phyloP scores from a whole-genome alignment of 257 asterid genomes.

The Lycium barbarum region DNA sequence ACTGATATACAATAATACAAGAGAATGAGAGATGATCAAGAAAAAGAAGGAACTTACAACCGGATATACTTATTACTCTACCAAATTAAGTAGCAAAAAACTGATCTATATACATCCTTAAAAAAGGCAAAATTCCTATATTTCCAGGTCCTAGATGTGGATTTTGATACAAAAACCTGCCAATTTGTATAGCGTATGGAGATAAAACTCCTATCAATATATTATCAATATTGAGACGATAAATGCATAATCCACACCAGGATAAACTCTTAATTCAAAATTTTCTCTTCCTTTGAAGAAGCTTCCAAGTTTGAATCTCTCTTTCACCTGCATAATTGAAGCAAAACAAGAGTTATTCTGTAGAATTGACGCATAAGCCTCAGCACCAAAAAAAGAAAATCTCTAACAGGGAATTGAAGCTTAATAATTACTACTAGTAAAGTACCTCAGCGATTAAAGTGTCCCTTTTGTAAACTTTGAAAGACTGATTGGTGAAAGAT shows the following conservation, averaged over 20 bases:
- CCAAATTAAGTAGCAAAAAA: not conserved
- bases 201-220: slow-evolving; percentile 23
- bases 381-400: too few species aligned
- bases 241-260: slow-evolving; percentile 56
- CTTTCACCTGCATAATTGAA: slow-evolving; percentile 46
- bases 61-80: not conserved
- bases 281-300: slow-evolving; percentile 41
- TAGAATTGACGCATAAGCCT: too few species aligned
- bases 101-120: not conserved
- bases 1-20: not conserved
- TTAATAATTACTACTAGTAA: not conserved
- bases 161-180: not conserved
- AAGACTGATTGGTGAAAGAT: slow-evolving; percentile 48
- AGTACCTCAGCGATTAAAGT: slow-evolving; percentile 56
- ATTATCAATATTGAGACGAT: slow-evolving; percentile 48
- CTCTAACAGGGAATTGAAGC: not conserved
- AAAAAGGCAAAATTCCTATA: not conserved
- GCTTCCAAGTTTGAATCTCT: slow-evolving; percentile 46
- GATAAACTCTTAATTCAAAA: slow-evolving; percentile 59
- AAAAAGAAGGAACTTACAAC: not conserved
- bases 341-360: not conserved
- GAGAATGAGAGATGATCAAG: not conserved
- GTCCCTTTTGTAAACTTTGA: slow-evolving; percentile 51
- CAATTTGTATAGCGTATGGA: not conserved
- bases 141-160: not conserved